Conservation (phyloP, 2,329 filamentous ascomycete species). For the Bipolaris gigantea region DNA sequence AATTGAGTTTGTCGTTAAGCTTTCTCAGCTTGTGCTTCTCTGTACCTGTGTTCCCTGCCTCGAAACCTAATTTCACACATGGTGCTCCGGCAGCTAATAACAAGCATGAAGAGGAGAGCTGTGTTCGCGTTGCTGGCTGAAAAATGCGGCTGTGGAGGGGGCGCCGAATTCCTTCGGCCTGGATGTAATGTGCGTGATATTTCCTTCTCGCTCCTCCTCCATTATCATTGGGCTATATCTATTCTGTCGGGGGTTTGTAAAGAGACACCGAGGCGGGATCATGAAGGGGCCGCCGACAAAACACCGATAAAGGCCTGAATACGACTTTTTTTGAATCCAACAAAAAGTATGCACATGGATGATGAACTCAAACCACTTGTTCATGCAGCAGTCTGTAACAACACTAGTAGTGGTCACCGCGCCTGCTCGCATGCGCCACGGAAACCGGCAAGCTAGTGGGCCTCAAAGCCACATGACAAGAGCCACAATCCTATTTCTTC, state of each 20-base stretch:
- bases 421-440: slow-evolving; percentile 13
- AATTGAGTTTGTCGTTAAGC: neutral
- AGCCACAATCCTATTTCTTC: slow-evolving; percentile 17
- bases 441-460: slow-evolving; percentile 16
- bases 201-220: neutral
- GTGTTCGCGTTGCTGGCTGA: neutral
- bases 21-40: neutral
- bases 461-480: slow-evolving; percentile 13
- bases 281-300: neutral
- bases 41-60: neutral
- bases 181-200: neutral
- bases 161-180: neutral
- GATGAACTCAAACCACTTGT: neutral
- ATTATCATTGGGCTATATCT: neutral
- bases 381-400: neutral
- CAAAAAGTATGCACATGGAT: neutral
- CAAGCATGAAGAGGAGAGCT: neutral
- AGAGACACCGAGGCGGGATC: neutral
- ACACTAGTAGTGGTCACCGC: neutral
- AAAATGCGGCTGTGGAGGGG: neutral
- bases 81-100: neutral
- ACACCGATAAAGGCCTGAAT: neutral
- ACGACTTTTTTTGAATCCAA: neutral
- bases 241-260: neutral
- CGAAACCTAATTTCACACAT: neutral